Evolutionary conservation across 495 filamentous ascomycete species (phyloP).

Genomic region (Xylaria intraflava): DNA sequence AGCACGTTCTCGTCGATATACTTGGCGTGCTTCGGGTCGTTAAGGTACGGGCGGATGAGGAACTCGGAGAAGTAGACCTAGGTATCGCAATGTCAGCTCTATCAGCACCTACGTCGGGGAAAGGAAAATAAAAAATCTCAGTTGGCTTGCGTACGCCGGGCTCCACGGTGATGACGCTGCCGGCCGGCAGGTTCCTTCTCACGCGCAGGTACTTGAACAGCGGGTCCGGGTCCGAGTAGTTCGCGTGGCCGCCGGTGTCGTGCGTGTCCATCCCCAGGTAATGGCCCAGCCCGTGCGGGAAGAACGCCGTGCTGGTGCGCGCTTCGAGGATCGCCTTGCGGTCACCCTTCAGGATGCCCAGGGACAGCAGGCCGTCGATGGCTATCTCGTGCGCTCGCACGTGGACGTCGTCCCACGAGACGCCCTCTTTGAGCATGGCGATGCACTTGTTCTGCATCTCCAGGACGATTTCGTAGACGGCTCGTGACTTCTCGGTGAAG

Average conservation of each 20-base stretch:
- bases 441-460: slow-evolving; percentile 78
- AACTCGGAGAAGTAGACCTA: slow-evolving; percentile 93
- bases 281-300: slow-evolving; percentile 88
- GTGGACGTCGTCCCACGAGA: slow-evolving; percentile 83
- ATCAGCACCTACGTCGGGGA: not conserved
- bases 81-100: not conserved
- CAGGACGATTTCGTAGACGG: slow-evolving; percentile 81
- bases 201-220: slow-evolving; percentile 85
- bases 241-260: slow-evolving; percentile 80
- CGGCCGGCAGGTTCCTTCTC: slow-evolving; percentile 65
- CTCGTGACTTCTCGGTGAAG: slow-evolving; percentile 63
- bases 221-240: slow-evolving; percentile 74
- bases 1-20: slow-evolving; percentile 70
- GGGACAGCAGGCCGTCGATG: slow-evolving; percentile 65
- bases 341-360: slow-evolving; percentile 68
- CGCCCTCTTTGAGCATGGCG: slow-evolving; percentile 63
- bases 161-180: slow-evolving; percentile 82
- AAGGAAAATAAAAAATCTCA: no score
- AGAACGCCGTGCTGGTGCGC: slow-evolving; percentile 77
- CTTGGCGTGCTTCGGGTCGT: slow-evolving; percentile 58
- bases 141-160: slow-evolving; percentile 59
- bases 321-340: slow-evolving; percentile 65
- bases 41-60: slow-evolving; percentile 78
- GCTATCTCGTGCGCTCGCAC: slow-evolving; percentile 70
- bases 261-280: slow-evolving; percentile 95